A percentile compares a stretch with the other conserved stretches of the same genome.
Conservation (phyloP, 139 green algal species). For the Mesostigma viride region DNA sequence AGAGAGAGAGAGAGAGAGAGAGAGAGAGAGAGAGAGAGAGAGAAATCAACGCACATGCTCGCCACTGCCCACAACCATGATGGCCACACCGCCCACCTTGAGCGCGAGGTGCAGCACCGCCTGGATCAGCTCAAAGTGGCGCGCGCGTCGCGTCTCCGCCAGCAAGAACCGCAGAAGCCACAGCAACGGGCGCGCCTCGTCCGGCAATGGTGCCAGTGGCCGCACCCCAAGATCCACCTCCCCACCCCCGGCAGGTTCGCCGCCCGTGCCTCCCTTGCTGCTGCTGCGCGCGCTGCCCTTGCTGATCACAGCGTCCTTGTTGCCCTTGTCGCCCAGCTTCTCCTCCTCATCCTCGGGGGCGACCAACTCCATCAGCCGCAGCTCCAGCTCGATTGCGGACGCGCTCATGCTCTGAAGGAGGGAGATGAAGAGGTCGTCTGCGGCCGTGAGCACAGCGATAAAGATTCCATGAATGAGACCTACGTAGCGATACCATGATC, state of each 20-base stretch:
- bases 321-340: constrained; percentile 18
- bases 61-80: not conserved
- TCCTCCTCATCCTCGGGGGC: too few relatives aligned
- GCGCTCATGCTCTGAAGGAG: constrained; percentile 20
- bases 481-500: too few relatives aligned
- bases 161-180: constrained; percentile 14
- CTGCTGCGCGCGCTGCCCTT: too few relatives aligned
- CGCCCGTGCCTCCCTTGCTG: too few relatives aligned
- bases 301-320: constrained; percentile 4
- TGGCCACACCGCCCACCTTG: constrained; percentile 2
- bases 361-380: constrained; percentile 20
- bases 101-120: constrained; percentile 17
- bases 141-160: not conserved
- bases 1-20: not conserved
- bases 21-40: not conserved
- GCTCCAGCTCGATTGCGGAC: constrained; percentile 28
- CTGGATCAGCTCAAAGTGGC: constrained; percentile 29
- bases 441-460: not conserved
- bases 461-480: too few relatives aligned
- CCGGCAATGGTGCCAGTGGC: too few relatives aligned
- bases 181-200: too few relatives aligned
- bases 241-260: constrained; percentile 16
- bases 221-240: too few relatives aligned
- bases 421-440: constrained; percentile 11
- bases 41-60: not conserved